Conservation (phyloP, 768 basidiomycete species). For the Lyophyllum decastes region DNA sequence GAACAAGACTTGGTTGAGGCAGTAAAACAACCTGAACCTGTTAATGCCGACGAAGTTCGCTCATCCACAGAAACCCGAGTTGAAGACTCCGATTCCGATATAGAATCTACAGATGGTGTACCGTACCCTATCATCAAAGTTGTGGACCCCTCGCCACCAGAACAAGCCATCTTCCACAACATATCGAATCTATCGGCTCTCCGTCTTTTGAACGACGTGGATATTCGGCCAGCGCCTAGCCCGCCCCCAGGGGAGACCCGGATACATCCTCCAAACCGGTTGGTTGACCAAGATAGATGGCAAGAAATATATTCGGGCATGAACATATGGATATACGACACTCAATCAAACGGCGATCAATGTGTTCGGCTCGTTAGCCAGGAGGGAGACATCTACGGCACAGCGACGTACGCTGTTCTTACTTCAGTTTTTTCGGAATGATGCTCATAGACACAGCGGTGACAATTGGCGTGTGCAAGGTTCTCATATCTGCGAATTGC, state of each 20-base stretch:
- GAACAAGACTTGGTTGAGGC: slow-evolving; percentile 55
- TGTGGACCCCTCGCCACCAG: slow-evolving; percentile 41
- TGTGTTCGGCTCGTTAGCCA: slow-evolving; percentile 69
- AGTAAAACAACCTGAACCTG: slow-evolving; percentile 11
- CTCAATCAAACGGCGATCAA: slow-evolving; percentile 62
- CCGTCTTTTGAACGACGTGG: slow-evolving; percentile 72
- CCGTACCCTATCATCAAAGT: slow-evolving; percentile 49
- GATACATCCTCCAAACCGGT: slow-evolving; percentile 51
- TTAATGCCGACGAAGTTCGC: background rate
- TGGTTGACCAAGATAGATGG: slow-evolving; percentile 64
- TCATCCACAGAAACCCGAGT: slow-evolving; percentile 10
- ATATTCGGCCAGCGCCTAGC: slow-evolving; percentile 55
- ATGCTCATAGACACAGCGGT: slow-evolving; percentile 44
- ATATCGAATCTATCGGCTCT: slow-evolving; percentile 69
- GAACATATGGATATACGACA: slow-evolving; percentile 76
- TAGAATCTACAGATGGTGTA: slow-evolving; percentile 23
- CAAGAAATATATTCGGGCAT: slow-evolving; percentile 76
- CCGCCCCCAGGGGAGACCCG: slow-evolving; percentile 46
- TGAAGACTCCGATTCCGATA: slow-evolving; percentile 37
- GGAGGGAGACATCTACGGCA: slow-evolving; percentile 66
- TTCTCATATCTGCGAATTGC: slow-evolving; percentile 71
- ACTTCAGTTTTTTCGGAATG: background rate
- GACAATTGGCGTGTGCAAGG: slow-evolving; percentile 82
- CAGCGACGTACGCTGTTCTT: slow-evolving; percentile 69
- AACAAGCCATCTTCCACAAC: slow-evolving; percentile 41